phyloP scores from a whole-genome alignment of 2,329 filamentous ascomycete genomes.

The Nannizzia gypsea region DNA sequence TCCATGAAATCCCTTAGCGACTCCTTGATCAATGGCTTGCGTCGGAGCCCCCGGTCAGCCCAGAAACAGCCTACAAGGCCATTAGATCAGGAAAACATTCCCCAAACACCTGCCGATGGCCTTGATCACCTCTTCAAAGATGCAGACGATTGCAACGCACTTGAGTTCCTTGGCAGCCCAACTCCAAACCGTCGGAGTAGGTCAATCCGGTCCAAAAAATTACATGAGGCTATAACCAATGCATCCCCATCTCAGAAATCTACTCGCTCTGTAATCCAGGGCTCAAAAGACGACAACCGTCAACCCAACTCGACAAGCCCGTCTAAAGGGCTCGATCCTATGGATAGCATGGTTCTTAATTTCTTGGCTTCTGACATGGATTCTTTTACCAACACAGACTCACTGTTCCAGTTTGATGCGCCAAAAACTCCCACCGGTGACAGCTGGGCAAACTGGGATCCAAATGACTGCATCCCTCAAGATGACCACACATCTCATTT shows the following conservation, averaged over 20 bases:
- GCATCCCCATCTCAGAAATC: not conserved
- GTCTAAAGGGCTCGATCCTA: slow-evolving; percentile 20
- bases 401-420: slow-evolving; percentile 21
- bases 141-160: slow-evolving; percentile 35
- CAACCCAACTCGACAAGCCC: slow-evolving; percentile 18
- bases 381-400: slow-evolving; percentile 18
- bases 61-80: slow-evolving; percentile 29
- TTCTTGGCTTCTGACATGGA: slow-evolving; percentile 27
- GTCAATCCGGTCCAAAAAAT: not conserved
- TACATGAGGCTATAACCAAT: not conserved
- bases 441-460: slow-evolving; percentile 30
- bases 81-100: slow-evolving; percentile 48
- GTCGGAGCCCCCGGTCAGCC: slow-evolving; percentile 29
- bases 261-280: not conserved
- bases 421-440: slow-evolving; percentile 17
- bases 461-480: slow-evolving; percentile 26
- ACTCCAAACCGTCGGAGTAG: slow-evolving; percentile 32
- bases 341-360: slow-evolving; percentile 29
- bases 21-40: slow-evolving; percentile 39
- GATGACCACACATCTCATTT: slow-evolving; percentile 3
- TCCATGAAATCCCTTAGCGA: slow-evolving; percentile 28
- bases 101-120: slow-evolving; percentile 38
- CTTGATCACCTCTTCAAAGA: slow-evolving; percentile 58
- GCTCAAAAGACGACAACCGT: slow-evolving; percentile 10
- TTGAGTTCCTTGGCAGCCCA: slow-evolving; percentile 46